These are phyloP conservation scores for Gastrolobium bilobum DNA, from an alignment of 306 rosid genomes.

Conservation along the genomic window DNA sequence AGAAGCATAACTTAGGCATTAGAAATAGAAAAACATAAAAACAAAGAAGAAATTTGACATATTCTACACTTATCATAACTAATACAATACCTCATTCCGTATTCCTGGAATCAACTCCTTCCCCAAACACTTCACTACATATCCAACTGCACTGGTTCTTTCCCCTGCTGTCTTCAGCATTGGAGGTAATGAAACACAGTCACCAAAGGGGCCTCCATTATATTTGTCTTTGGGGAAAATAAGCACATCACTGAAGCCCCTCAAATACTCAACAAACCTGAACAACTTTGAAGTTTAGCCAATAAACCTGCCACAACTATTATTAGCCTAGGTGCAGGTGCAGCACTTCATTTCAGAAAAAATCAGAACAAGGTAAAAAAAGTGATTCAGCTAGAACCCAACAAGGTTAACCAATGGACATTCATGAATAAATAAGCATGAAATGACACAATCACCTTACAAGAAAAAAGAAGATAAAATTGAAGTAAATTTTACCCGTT, in stretches of 20 bases:
- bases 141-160: constrained; percentile 76
- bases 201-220: constrained; percentile 45
- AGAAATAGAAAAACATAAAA: constrained; percentile 17
- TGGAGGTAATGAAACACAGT: constrained; percentile 67
- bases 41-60: constrained; percentile 12
- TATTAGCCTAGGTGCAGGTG: constrained; percentile 19
- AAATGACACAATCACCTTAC: constrained; percentile 30
- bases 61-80: constrained; percentile 13
- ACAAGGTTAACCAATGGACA: constrained; percentile 14
- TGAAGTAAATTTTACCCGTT: constrained; percentile 55
- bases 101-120: constrained; percentile 82
- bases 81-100: constrained; percentile 83
- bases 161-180: constrained; percentile 65
- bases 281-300: constrained; percentile 36
- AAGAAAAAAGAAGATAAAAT: background rate
- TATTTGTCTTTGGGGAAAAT: constrained; percentile 54
- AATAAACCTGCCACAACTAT: constrained; percentile 5
- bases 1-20: constrained; percentile 14
- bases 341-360: constrained; percentile 23
- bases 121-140: constrained; percentile 75
- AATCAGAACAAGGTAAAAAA: background rate
- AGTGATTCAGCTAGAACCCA: constrained; percentile 15
- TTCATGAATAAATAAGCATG: constrained; percentile 13
- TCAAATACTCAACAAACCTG: constrained; percentile 80
- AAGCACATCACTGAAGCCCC: constrained; percentile 70